Percentiles rank a stretch among this genome's conserved stretches.
Evolutionary conservation across 306 rosid species (phyloP).

Genomic region (Cicer bijugum): DNA sequence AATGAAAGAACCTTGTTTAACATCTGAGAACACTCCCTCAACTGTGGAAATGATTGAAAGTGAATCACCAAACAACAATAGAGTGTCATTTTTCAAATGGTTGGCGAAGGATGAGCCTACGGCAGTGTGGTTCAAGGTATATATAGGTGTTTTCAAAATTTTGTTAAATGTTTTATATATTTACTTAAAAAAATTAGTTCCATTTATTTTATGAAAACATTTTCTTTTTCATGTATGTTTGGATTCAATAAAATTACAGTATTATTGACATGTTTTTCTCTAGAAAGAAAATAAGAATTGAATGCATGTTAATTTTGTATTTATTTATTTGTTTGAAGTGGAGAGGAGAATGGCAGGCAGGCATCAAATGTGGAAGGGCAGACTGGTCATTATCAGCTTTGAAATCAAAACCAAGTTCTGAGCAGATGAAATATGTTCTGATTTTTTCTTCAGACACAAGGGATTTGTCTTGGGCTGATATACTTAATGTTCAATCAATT

Average conservation of each 20-base stretch:
- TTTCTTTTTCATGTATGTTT: too few species aligned
- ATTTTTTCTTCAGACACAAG: slow-evolving; percentile 74
- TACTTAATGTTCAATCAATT: slow-evolving; percentile 66
- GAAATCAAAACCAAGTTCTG: slow-evolving; percentile 81
- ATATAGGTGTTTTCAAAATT: not conserved
- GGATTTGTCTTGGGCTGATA: slow-evolving; percentile 86
- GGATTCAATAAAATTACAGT: too few species aligned
- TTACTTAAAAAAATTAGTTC: too few species aligned
- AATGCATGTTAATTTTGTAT: slow-evolving; percentile 40
- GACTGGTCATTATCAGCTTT: slow-evolving; percentile 84
- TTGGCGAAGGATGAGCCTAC: slow-evolving; percentile 71
- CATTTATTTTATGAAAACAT: too few species aligned
- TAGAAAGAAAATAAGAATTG: slow-evolving; percentile 17
- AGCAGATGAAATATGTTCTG: slow-evolving; percentile 68
- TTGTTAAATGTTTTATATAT: not conserved
- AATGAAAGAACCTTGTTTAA: slow-evolving; percentile 53
- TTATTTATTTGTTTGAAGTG: slow-evolving; percentile 15
- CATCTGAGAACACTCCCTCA: slow-evolving; percentile 59
- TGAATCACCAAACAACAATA: slow-evolving; percentile 56
- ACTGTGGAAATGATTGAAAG: slow-evolving; percentile 61
- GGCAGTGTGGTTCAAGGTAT: slow-evolving; percentile 91
- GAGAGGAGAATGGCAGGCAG: slow-evolving; percentile 90
- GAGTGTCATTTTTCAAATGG: slow-evolving; percentile 67
- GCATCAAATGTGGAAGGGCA: slow-evolving; percentile 79
- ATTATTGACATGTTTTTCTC: too few species aligned